These are phyloP conservation scores for Trametes elegans DNA, from an alignment of 768 basidiomycete genomes.

Conservation along the genomic window DNA sequence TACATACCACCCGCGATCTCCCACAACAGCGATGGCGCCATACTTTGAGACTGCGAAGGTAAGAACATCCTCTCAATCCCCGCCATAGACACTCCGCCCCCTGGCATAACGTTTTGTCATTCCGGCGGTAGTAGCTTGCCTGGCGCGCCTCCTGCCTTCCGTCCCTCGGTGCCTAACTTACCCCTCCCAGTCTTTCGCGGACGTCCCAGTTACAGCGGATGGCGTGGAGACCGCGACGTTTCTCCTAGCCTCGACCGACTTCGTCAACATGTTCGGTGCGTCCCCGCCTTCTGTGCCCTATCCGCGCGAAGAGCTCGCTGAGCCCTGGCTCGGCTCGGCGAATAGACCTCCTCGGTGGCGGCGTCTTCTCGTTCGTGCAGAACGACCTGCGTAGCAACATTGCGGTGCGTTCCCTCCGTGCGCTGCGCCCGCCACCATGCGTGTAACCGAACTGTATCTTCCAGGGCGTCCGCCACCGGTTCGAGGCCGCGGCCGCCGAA, in stretches of 20 bases:
- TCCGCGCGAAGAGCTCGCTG: background rate
- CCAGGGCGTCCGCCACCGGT: constrained; percentile 66
- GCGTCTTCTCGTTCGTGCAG: constrained; percentile 74
- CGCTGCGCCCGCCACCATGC: background rate
- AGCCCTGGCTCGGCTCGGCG: background rate
- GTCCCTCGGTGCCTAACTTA: constrained; percentile 4
- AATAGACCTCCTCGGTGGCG: constrained; percentile 64
- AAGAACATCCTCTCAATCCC: constrained; percentile 23
- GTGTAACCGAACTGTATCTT: background rate
- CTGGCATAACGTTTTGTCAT: background rate
- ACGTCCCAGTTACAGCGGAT: constrained; percentile 70
- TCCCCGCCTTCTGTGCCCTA: constrained; percentile 4
- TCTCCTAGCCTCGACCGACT: constrained; percentile 85
- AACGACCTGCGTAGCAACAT: constrained; percentile 69
- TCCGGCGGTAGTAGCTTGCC: constrained; percentile 10
- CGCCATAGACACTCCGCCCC: constrained; percentile 1
- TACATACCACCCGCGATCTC: background rate
- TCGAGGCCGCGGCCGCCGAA: constrained; percentile 38
- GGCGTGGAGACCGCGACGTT: constrained; percentile 83
- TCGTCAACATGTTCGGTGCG: constrained; percentile 71
- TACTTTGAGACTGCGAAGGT: constrained; percentile 73
- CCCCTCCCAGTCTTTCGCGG: constrained; percentile 70
- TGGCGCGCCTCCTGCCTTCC: constrained; percentile 1
- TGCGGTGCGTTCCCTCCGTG: constrained; percentile 39
- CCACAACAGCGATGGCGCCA: constrained; percentile 41